Conservation (phyloP, 2,329 filamentous ascomycete species). For the Monilinia fructicola region DNA sequence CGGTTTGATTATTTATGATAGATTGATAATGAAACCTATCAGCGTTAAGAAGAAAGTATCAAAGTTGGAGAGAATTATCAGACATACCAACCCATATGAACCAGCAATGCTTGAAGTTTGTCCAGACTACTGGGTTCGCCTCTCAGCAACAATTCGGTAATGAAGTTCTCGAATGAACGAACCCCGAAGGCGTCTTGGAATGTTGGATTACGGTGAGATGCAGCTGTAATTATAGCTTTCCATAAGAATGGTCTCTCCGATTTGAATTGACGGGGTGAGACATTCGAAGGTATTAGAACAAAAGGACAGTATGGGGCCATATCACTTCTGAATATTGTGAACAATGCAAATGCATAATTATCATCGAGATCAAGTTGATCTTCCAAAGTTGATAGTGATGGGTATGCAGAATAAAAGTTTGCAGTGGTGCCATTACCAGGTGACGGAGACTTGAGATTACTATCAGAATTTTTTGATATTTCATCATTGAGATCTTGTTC, state of each 20-base stretch:
- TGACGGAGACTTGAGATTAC: background rate
- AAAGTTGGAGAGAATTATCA: background rate
- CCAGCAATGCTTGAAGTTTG: slow-evolving; percentile 36
- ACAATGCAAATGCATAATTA: slow-evolving; percentile 20
- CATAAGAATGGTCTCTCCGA: slow-evolving; percentile 27
- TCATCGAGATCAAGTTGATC: slow-evolving; percentile 10
- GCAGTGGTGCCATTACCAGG: background rate
- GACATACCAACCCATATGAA: slow-evolving; percentile 35
- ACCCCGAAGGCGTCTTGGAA: slow-evolving; percentile 23
- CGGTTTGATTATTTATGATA: slow-evolving; percentile 31
- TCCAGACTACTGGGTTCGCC: slow-evolving; percentile 35
- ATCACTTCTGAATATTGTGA: slow-evolving; percentile 25
- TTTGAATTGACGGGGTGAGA: slow-evolving; percentile 22
- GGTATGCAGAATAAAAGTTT: background rate
- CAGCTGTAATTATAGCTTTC: slow-evolving; percentile 26
- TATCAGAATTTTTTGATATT: background rate
- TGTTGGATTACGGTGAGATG: slow-evolving; percentile 23
- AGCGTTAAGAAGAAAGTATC: background rate
- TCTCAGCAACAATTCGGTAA: slow-evolving; percentile 23
- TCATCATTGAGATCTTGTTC: background rate
- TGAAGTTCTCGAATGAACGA: slow-evolving; percentile 27
- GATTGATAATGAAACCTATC: slow-evolving; percentile 29
- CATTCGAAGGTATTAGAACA: slow-evolving; percentile 26
- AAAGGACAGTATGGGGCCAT: slow-evolving; percentile 26
- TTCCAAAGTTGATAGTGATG: background rate